Evolutionary conservation across 108 stramenopile species (phyloP), one percentile per base, ranked within the genome.

Genomic region (Skeletonema tropicum): DNA sequence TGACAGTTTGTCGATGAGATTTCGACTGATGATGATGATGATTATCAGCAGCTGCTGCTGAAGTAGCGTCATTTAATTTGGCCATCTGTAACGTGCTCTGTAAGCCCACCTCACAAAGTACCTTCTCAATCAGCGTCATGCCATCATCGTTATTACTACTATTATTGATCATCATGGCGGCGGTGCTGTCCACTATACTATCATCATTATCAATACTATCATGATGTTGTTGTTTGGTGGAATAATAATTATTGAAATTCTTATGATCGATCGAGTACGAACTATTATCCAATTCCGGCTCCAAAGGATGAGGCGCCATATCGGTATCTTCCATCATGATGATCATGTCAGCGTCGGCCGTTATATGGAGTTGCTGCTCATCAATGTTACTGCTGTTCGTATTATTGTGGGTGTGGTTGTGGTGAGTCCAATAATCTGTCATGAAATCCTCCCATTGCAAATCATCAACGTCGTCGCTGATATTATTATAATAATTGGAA

Each of bases 381-480:
- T 19, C 2, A 12, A 11, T n/a, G n/a, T 33, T 57, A 19, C 8
- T 57, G 19, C 36, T n/a, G n/a, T n/a, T n/a, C n/a, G n/a, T n/a
- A n/a, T n/a, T n/a, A n/a, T n/a, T n/a, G n/a, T n/a, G n/a, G n/a
- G n/a, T 30, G 68, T 33, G 13, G 30, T 36, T 35, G 30, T 31
- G 3, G 31, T 5, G 17, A 26, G 3, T 46, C 69, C 73, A 80
- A 41, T 80, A 80, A 45, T 55, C 49, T 5, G 63, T 67, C 79
- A 80, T 80, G 57, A 80, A 80, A 26, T 74, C 79, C 48, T 80
- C 79, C 79, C 79, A 80, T 74, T 70, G 52, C 38, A 60, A 32
- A 11, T 48, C 10, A 4, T 31, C 6, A n/a, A 57, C 78, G 41
- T 60, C 57, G 25, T 69, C 41, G n/a, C n/a, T n/a, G n/a, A n/a